Conservation (phyloP, 2,329 filamentous ascomycete species). For the Aspergillus sp. region DNA sequence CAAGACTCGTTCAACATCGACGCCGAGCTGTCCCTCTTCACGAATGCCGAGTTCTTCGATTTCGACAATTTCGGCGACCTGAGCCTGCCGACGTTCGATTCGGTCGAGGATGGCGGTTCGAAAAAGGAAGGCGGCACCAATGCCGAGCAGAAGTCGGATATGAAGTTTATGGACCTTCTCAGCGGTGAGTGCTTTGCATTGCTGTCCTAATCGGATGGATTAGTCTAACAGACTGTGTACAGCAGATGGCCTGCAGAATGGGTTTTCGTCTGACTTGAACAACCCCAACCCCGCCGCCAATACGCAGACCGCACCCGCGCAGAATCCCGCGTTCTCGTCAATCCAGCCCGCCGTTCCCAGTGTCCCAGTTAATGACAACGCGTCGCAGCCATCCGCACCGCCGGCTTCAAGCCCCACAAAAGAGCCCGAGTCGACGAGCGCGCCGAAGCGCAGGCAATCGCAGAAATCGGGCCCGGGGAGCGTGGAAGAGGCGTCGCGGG, state of each 20-base stretch:
- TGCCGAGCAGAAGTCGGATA: conserved; percentile 18
- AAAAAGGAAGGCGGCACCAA: conserved; percentile 14
- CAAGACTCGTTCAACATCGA: conserved; percentile 57
- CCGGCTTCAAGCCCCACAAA: conserved; percentile 9
- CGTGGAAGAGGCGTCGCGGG: conserved; percentile 60
- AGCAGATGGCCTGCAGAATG: conserved; percentile 25
- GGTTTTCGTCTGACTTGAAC: conserved; percentile 22
- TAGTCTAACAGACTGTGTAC: conserved; percentile 5
- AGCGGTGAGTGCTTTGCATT: conserved; percentile 26
- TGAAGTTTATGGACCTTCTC: conserved; percentile 35
- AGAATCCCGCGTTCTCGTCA: conserved; percentile 15
- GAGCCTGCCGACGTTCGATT: conserved; percentile 24
- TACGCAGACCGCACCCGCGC: conserved; percentile 15
- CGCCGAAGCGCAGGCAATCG: conserved; percentile 30
- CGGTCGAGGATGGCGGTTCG: conserved; percentile 20
- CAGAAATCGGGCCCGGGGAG: conserved; percentile 32
- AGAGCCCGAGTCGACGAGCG: conserved; percentile 9
- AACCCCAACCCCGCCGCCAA: conserved; percentile 8
- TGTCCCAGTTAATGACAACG: conserved; percentile 8
- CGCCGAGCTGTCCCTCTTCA: conserved; percentile 68
- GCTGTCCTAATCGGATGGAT: conserved; percentile 2
- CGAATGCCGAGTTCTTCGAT: conserved; percentile 73
- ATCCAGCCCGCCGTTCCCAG: conserved; percentile 14
- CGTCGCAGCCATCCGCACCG: conserved; percentile 8
- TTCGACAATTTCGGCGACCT: conserved; percentile 47